Conservation (phyloP, 306 rosid genomes). For the Abrus precatorius region DNA sequence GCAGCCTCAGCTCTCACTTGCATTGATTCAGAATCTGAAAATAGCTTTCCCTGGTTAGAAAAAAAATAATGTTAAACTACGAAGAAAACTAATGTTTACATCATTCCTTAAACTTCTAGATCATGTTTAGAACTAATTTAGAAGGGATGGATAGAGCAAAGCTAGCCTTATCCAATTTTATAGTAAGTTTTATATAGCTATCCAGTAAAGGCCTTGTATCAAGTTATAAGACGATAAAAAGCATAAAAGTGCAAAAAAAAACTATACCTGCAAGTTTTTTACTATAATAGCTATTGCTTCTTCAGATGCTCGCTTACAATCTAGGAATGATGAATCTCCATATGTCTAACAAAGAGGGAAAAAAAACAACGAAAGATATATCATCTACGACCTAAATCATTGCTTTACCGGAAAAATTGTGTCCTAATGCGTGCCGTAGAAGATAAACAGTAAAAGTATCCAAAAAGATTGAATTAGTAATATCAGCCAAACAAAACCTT, state of each 20-base stretch:
- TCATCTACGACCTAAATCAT: constrained; percentile 25
- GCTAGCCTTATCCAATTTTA: neutral
- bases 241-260: constrained; percentile 28
- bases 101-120: constrained; percentile 1
- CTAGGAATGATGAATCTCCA: constrained; percentile 90
- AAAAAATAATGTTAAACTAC: constrained; percentile 45
- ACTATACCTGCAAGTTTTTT: constrained; percentile 76
- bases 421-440: neutral
- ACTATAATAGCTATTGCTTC: constrained; percentile 78
- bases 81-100: constrained; percentile 28
- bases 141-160: neutral
- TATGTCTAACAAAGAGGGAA: constrained; percentile 60
- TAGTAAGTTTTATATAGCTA: neutral
- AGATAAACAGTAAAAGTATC: neutral
- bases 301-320: constrained; percentile 93
- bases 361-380: constrained; percentile 25
- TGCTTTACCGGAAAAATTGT: neutral
- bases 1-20: constrained; percentile 98
- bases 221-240: constrained; percentile 5
- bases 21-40: constrained; percentile 85
- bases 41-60: constrained; percentile 70
- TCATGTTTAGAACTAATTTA: neutral
- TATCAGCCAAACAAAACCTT: constrained; percentile 61
- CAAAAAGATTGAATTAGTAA: constrained; percentile 40
- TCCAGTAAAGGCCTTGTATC: neutral